Conservation (phyloP, 345 rosid genomes). For the Corchorus olitorius region DNA sequence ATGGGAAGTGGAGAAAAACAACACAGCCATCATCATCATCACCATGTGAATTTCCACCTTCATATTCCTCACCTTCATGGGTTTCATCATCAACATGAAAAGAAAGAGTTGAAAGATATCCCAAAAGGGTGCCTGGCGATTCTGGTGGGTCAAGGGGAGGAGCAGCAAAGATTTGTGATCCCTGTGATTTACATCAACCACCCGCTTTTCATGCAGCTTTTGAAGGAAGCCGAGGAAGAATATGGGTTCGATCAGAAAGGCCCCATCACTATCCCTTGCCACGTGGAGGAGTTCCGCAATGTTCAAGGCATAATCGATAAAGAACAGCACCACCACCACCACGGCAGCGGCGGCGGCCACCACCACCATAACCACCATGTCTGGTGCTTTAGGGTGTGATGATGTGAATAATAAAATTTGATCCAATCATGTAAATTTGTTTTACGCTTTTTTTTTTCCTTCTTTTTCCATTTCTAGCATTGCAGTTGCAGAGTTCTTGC, state of each 20-base stretch:
- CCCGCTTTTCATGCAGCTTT: slow-evolving; percentile 62
- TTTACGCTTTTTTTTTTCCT: not conserved
- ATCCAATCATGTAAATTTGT: not conserved
- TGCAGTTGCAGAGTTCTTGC: not conserved
- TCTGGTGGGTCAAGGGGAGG: slow-evolving; percentile 76
- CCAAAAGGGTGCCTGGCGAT: slow-evolving; percentile 82
- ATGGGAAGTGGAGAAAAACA: slow-evolving; percentile 45
- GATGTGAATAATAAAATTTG: not conserved
- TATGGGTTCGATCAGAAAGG: slow-evolving; percentile 80
- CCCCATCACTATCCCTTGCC: slow-evolving; percentile 83
- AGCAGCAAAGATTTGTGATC: slow-evolving; percentile 66
- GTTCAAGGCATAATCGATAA: slow-evolving; percentile 68
- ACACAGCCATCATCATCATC: too few species aligned
- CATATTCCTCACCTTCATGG: slow-evolving; percentile 46
- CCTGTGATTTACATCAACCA: slow-evolving; percentile 80
- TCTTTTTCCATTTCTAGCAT: not conserved
- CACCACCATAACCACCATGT: slow-evolving; percentile 40
- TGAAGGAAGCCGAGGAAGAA: slow-evolving; percentile 82
- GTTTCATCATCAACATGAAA: slow-evolving; percentile 27
- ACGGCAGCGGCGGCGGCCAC: slow-evolving; percentile 16
- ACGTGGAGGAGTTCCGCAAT: slow-evolving; percentile 68
- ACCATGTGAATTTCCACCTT: slow-evolving; percentile 54
- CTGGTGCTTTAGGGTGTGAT: slow-evolving; percentile 57
- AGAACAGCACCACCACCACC: slow-evolving; percentile 51
- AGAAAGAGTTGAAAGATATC: slow-evolving; percentile 39